Evolutionary conservation across 2,329 filamentous ascomycete genomes (phyloP), one percentile per base, ranked within the genome.

Genomic region (Hypoxylon rubiginosum): DNA sequence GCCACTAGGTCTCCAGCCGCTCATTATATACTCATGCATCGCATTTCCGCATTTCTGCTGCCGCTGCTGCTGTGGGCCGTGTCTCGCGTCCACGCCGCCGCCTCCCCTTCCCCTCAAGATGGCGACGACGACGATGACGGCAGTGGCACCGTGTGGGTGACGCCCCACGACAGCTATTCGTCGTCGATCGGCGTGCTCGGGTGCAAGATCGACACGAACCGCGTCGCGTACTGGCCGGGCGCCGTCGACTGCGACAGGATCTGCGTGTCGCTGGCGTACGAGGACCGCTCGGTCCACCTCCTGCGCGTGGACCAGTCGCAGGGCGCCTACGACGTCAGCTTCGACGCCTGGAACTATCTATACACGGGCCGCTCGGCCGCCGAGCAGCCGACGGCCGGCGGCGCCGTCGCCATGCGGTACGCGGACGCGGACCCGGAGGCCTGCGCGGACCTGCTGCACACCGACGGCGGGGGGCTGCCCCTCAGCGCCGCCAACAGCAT

Each of bases 301-400:
- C 82, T 89, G 65, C 83, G 83, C 73, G 79, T 89, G 64, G 87
- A 88, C 78, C 77, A 80, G 63, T 88, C 86, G 1, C 81, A 79
- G 39, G 86, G 86, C 61, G 86, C 86, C 56, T 76, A 86, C 74
- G 87, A 89, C 75, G 82, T 89, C 76, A 83, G 80, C 65, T 89
- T 88, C 79, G 86, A 88, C 68, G 86, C 86, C 53, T 89, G 85
- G 85, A 88, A 87, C 80, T 84, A 85, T 72, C 84, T 89, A 43
- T 76, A 77, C 71, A 85, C 81, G 34, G 86, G 86, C 68, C 72
- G 81, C 65, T 79, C 81, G 11, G 87, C 86, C 43, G 79, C 76
- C 7, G 74, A 80, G 13, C 73, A 80, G 53, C 85, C 86, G 13
- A 77, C 80, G 2, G 62, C 74, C 36, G 86, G 86, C 62, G 86